A percentile compares a stretch with the other conserved stretches of the same genome.
These are phyloP conservation scores for Solanum microdontum DNA, from an alignment of 257 asterid species.

Conservation along the genomic window DNA sequence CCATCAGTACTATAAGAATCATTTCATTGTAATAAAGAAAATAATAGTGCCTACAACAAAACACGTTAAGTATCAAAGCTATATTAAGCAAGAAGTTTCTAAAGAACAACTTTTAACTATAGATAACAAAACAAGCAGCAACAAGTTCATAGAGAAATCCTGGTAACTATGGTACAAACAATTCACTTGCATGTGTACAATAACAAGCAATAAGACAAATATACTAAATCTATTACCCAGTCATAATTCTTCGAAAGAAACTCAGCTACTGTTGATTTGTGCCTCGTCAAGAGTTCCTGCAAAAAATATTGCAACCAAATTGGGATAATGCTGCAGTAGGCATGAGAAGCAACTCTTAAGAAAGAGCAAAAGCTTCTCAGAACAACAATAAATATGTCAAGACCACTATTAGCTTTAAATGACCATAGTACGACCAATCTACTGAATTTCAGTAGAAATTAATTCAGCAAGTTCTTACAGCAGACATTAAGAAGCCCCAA, in stretches of 20 bases:
- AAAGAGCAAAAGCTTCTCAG: background rate
- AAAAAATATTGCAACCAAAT: background rate
- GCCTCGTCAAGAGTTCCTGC: slow-evolving; percentile 15
- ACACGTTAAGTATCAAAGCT: background rate
- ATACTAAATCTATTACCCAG: slow-evolving; percentile 6
- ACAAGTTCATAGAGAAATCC: background rate
- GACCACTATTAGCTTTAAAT: background rate
- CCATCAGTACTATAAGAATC: background rate
- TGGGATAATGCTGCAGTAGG: background rate
- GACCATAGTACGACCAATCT: background rate
- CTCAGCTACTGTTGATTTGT: slow-evolving; percentile 15
- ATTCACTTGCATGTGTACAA: background rate
- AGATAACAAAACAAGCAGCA: background rate
- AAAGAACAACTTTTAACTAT: background rate
- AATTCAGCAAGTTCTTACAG: background rate
- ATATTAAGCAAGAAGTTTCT: background rate
- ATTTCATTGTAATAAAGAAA: background rate
- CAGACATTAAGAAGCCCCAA: background rate
- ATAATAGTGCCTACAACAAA: background rate
- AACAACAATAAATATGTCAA: background rate
- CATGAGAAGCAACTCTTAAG: background rate
- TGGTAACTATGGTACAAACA: background rate
- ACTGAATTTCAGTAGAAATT: background rate
- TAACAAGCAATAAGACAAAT: background rate
- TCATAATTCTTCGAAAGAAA: slow-evolving; percentile 13